These are phyloP conservation scores for Ganoderma sinense DNA, from an alignment of 1,284 basidiomycete species.

Conservation along the genomic window DNA sequence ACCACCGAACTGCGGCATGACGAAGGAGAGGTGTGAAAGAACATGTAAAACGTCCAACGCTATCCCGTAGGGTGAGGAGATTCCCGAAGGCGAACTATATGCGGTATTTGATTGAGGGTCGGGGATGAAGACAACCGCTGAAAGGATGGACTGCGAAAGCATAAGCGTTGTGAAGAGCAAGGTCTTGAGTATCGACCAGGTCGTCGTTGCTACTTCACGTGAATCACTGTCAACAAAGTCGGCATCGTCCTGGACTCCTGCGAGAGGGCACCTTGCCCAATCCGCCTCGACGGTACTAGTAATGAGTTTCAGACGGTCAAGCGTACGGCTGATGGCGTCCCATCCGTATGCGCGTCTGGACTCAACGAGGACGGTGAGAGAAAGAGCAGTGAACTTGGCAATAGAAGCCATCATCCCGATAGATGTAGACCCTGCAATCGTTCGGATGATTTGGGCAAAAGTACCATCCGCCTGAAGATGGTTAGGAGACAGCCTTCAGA, in stretches of 20 bases:
- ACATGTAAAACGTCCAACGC: conserved; percentile 58
- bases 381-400: conserved; percentile 57
- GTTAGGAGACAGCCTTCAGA: neutral
- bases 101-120: conserved; percentile 32
- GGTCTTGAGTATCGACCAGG: conserved; percentile 75
- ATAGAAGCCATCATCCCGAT: conserved; percentile 60
- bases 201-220: conserved; percentile 50
- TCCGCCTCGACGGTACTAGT: conserved; percentile 54
- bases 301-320: conserved; percentile 49
- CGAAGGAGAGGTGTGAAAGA: conserved; percentile 70
- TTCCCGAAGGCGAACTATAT: conserved; percentile 20
- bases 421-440: conserved; percentile 50
- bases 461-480: conserved; percentile 34
- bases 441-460: conserved; percentile 45
- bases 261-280: conserved; percentile 59
- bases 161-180: conserved; percentile 73
- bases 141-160: conserved; percentile 69
- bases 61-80: conserved; percentile 51
- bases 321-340: conserved; percentile 48
- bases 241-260: conserved; percentile 41
- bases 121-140: conserved; percentile 59
- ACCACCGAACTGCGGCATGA: conserved; percentile 78
- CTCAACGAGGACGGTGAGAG: conserved; percentile 56
- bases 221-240: conserved; percentile 44
- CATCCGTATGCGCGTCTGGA: conserved; percentile 55